Percentiles rank a stretch among this genome's conserved stretches.
These are phyloP conservation scores for Pythium guiyangense DNA, from an alignment of 352 stramenopile species.

Conservation along the genomic window DNA sequence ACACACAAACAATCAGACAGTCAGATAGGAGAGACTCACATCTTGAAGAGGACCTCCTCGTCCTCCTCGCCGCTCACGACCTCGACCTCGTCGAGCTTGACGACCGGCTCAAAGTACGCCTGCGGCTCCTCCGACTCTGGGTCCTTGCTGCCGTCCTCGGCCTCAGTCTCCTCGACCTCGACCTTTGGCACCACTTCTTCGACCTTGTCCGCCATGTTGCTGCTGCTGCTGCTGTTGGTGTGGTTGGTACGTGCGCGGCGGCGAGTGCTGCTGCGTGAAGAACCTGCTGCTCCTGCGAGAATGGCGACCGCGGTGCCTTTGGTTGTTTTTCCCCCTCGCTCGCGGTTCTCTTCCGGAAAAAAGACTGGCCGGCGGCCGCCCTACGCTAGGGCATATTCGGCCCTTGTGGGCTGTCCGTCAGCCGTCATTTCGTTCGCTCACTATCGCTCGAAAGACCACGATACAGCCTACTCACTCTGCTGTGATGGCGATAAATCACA, in stretches of 20 bases:
- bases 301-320: conserved; percentile 1
- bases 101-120: conserved; percentile 86
- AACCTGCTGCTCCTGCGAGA: conserved; percentile 11
- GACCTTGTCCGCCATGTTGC: conserved; percentile 60
- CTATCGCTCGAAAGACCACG: too few relatives aligned
- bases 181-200: conserved; percentile 69
- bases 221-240: conserved; percentile 16
- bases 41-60: conserved; percentile 93
- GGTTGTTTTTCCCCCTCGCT: background rate
- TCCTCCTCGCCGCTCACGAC: conserved; percentile 97
- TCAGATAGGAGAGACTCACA: conserved; percentile 33
- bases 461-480: too few relatives aligned
- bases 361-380: conserved; percentile 35
- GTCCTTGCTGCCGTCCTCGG: conserved; percentile 47
- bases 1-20: too few relatives aligned
- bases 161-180: conserved; percentile 41
- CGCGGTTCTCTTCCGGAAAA: conserved; percentile 56
- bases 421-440: too few relatives aligned
- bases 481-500: too few relatives aligned
- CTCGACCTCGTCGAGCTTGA: conserved; percentile 92
- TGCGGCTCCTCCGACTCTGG: conserved; percentile 78
- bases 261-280: background rate
- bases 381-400: too few relatives aligned
- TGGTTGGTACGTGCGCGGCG: too few relatives aligned
- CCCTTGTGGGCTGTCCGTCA: too few relatives aligned